Evolutionary conservation across 208 protist genomes (phyloP), one percentile per base, ranked within the genome.

Genomic region (Trypanosoma vivax): DNA sequence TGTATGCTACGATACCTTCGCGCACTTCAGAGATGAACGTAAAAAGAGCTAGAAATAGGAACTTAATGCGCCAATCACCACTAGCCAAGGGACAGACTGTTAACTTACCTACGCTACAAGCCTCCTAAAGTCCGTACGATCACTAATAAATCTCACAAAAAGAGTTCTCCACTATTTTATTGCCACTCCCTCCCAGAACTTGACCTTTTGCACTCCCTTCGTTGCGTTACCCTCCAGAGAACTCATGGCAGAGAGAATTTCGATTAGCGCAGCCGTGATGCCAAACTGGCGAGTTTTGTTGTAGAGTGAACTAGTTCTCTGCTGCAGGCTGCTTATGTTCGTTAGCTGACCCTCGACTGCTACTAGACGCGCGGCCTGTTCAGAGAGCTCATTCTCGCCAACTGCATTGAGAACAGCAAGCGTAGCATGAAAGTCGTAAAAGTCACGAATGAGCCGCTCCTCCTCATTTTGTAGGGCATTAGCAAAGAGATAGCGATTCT

Each of bases 201-300:
- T 83, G 56, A 50, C 77, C 28, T 82, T 76, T 67, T 75, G 74
- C 30, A 94, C 79, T 14, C 82, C 79, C 71, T 86, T 91, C 3
- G 76, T 77, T 19, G 77, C 42, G 48, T 71, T 88, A 46, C 87
- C 77, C 66, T 88, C 82, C n/a, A 94, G 64, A 38, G 87, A 89
- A 50, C 82, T 90, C 87, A 94, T 92, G 28, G 87, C 84, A 2
- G 81, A 90, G 48, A 94, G 80, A 80, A 94, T 90, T 65, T 94
- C 87, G 45, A 94, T 92, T 16, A 94, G 72, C 10, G 83, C 81
- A 27, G 87, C 83, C 13, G 87, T 94, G 62, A 94, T 94, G 66
- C 76, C 84, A 59, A 73, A 82, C 66, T 94, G 83, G 18, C 87
- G 83, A 16, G 84, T 91, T 72, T 94, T 94, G 67, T 94, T 94